A percentile compares a stretch with the other conserved stretches of the same genome.
These are phyloP conservation scores for Phytophthora capsici DNA, from an alignment of 352 stramenopile species.

Conservation along the genomic window DNA sequence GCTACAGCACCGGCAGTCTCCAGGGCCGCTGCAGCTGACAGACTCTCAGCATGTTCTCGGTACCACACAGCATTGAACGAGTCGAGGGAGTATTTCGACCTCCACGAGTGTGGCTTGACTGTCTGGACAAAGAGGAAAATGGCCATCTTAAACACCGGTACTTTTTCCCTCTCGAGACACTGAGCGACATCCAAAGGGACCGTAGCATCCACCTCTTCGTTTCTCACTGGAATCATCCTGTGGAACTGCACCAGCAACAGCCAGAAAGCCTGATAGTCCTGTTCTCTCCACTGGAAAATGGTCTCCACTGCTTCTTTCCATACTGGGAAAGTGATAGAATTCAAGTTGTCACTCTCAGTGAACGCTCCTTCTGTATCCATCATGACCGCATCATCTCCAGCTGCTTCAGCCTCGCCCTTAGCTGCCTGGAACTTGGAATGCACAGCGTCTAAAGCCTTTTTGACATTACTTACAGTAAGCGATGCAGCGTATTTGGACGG, in stretches of 20 bases:
- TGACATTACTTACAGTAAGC: constrained; percentile 69
- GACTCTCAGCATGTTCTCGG: constrained; percentile 62
- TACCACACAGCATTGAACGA: constrained; percentile 86
- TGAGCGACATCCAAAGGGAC: constrained; percentile 59
- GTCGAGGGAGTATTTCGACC: constrained; percentile 76
- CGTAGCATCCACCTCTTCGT: constrained; percentile 21
- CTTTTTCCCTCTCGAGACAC: constrained; percentile 52
- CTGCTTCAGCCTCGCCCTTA: constrained; percentile 10
- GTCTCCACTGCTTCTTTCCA: constrained; percentile 68
- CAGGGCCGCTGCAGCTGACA: constrained; percentile 43
- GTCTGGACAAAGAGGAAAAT: constrained; percentile 86
- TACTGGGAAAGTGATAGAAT: constrained; percentile 52
- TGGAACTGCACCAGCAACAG: constrained; percentile 81
- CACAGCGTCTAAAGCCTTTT: constrained; percentile 63
- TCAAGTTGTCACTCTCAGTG: constrained; percentile 71
- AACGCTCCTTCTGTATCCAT: constrained; percentile 37
- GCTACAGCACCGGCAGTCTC: constrained; percentile 30
- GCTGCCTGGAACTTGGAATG: constrained; percentile 49
- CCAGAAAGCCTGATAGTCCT: constrained; percentile 87
- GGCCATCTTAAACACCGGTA: constrained; percentile 80
- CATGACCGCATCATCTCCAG: constrained; percentile 57
- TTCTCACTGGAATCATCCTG: constrained; percentile 62
- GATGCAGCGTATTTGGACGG: constrained; percentile 73
- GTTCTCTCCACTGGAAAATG: constrained; percentile 82
- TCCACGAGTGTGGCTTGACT: constrained; percentile 79